Evolutionary conservation across 129 eudicot genomes (phyloP), one percentile per base, ranked within the genome.

Genomic region (Artemisia tridentata): DNA sequence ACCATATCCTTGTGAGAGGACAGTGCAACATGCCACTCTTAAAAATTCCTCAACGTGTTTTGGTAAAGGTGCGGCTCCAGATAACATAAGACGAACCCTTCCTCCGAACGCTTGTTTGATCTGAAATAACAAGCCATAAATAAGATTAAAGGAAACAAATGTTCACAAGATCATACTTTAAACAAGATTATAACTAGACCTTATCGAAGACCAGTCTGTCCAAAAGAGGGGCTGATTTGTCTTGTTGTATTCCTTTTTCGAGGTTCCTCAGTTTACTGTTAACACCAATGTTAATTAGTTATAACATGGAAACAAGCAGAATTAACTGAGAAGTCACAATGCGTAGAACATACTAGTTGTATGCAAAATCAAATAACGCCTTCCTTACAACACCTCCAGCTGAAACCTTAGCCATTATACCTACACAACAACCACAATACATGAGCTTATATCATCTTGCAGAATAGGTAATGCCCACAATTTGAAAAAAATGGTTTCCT

Each of bases 41-140:
- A 95, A 69, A 81, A 95, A 95, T 72, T 90, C 97, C 76, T 95
- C 99, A 17, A 90, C 82, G 34, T 95, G 99, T 63, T 82, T 86
- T 14, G 99, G 93, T 71, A 95, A 81, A 60, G 99, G 99, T 41
- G 99, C 99, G 10, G 96, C 99, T 84, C 99, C 99, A 18, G 99
- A 90, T 54, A 95, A 72, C 84, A 95, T 88, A 38, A 88, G 85
- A 25, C 97, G 93, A 48, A 95, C 96, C 16, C 89, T 80, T 69
- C 99, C 99, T 19, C 99, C 99, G 77, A 95, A 95, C 48, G 78
- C 92, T 86, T 80, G 91, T 78, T 90, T 95, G 77, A 95, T 88
- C 99, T 90, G 65, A 12, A 77, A 76, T 2, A 18, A 66, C 5
- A 43, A 19, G 1, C 61, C 25, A 71, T 56, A 11, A 51, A 72